Percentiles rank a stretch among this genome's conserved stretches.
phyloP scores from a whole-genome alignment of 768 basidiomycete species.

The Jaapia argillacea region DNA sequence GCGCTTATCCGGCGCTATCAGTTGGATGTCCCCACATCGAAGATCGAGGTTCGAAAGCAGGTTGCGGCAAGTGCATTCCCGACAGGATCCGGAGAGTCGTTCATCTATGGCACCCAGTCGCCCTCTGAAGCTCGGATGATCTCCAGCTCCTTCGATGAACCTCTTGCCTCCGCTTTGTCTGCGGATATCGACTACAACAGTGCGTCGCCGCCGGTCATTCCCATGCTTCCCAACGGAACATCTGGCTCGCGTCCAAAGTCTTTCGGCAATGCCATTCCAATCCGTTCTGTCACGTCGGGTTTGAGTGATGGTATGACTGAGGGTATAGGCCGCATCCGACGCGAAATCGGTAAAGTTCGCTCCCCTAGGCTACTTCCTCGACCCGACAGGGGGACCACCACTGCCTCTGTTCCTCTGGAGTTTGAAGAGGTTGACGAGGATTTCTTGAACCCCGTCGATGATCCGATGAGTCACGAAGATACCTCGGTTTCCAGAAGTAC shows the following conservation, averaged over 20 bases:
- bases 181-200: constrained; percentile 45
- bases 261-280: constrained; percentile 41
- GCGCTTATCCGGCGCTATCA: constrained; percentile 60
- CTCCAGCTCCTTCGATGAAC: constrained; percentile 67
- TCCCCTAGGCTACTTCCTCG: constrained; percentile 28
- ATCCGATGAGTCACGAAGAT: constrained; percentile 13
- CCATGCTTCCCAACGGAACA: constrained; percentile 74
- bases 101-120: constrained; percentile 40
- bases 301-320: constrained; percentile 48
- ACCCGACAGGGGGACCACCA: constrained; percentile 12
- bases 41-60: constrained; percentile 63
- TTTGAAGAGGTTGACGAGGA: constrained; percentile 69
- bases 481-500: constrained; percentile 14
- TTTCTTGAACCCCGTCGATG: constrained; percentile 22
- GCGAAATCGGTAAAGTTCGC: constrained; percentile 44
- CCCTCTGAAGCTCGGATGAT: constrained; percentile 31
- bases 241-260: constrained; percentile 28
- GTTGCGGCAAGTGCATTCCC: constrained; percentile 55
- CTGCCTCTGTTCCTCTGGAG: constrained; percentile 33
- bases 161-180: constrained; percentile 63
- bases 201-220: constrained; percentile 38
- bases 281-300: constrained; percentile 39
- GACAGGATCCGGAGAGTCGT: constrained; percentile 30
- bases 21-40: constrained; percentile 42
- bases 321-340: constrained; percentile 46